Evolutionary conservation across 805 yeast genomes (phyloP).

Genomic region (Cyberlindnera samutprakarnensis): DNA sequence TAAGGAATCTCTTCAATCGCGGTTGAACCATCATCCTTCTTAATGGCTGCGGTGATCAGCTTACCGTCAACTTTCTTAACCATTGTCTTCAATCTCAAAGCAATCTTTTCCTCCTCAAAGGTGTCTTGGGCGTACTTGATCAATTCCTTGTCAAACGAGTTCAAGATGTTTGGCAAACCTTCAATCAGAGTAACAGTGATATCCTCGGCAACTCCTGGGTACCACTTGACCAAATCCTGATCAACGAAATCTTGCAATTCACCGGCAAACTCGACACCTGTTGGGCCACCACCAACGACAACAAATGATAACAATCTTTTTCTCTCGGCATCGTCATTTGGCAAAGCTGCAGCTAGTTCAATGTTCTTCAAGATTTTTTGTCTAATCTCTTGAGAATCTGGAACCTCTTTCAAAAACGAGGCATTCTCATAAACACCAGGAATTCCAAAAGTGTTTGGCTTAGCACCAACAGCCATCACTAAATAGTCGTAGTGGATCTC

Average conservation of each 20-base stretch:
- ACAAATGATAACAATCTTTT: constrained; percentile 79
- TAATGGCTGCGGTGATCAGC: constrained; percentile 61
- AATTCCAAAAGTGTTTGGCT: constrained; percentile 89
- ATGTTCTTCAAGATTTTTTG: constrained; percentile 76
- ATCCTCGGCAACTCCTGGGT: constrained; percentile 78
- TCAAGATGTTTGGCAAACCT: constrained; percentile 84
- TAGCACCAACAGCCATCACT: constrained; percentile 92
- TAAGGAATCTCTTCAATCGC: constrained; percentile 63
- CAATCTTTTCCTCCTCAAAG: constrained; percentile 60
- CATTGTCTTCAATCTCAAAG: constrained; percentile 77
- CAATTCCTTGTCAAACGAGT: constrained; percentile 61
- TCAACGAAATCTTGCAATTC: constrained; percentile 91
- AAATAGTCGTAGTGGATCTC: constrained; percentile 67
- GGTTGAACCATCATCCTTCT: constrained; percentile 57
- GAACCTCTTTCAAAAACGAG: constrained; percentile 81
- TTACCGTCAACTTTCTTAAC: constrained; percentile 76
- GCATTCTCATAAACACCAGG: constrained; percentile 91
- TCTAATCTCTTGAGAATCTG: constrained; percentile 82
- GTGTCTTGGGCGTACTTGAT: constrained; percentile 75
- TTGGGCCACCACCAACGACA: constrained; percentile 98
- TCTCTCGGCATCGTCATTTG: constrained; percentile 68
- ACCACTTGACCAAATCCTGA: constrained; percentile 84
- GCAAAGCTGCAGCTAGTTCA: constrained; percentile 80
- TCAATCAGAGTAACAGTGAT: constrained; percentile 81
- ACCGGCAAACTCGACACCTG: constrained; percentile 97